Percentiles rank a stretch among this genome's conserved stretches.
These are phyloP conservation scores for Bryoglossum gracile DNA, from an alignment of 495 filamentous ascomycete species.

Conservation along the genomic window DNA sequence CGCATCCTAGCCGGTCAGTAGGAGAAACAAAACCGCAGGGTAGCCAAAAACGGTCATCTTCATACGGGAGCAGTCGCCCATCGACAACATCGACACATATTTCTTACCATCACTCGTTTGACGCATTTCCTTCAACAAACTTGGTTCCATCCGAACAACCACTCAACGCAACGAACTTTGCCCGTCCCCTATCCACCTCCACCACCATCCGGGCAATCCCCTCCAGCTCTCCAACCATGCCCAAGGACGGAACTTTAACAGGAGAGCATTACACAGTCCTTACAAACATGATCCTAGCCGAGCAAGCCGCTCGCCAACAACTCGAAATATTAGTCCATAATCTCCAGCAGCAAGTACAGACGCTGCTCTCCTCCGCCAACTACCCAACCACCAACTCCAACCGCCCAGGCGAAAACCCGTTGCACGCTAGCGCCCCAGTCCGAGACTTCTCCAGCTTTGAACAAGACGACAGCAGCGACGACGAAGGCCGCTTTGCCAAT, in stretches of 20 bases:
- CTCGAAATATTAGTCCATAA: slow-evolving; percentile 45
- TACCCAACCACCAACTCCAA: slow-evolving; percentile 29
- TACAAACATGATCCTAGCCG: slow-evolving; percentile 38
- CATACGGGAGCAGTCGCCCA: slow-evolving; percentile 22
- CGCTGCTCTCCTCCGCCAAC: slow-evolving; percentile 18
- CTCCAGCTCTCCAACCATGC: slow-evolving; percentile 33
- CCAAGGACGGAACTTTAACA: slow-evolving; percentile 26
- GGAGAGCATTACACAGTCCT: slow-evolving; percentile 33
- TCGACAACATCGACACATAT: slow-evolving; percentile 16
- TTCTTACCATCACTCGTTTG: slow-evolving; percentile 31
- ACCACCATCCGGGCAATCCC: slow-evolving; percentile 22
- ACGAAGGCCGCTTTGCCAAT: slow-evolving; percentile 20
- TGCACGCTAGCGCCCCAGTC: slow-evolving; percentile 15
- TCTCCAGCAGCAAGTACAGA: slow-evolving; percentile 35
- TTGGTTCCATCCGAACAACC: slow-evolving; percentile 30
- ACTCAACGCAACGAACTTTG: slow-evolving; percentile 24
- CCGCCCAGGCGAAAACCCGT: slow-evolving; percentile 7
- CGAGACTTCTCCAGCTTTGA: slow-evolving; percentile 17
- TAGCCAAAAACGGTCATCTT: slow-evolving; percentile 27
- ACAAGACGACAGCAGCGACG: slow-evolving; percentile 20
- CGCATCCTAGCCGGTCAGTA: slow-evolving; percentile 19
- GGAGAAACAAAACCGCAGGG: slow-evolving; percentile 32
- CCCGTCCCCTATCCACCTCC: slow-evolving; percentile 24
- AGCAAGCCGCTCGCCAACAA: slow-evolving; percentile 40
- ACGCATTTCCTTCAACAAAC: slow-evolving; percentile 30